These are phyloP conservation scores for Sonneratia caseolaris DNA, from an alignment of 345 rosid genomes.

Conservation along the genomic window DNA sequence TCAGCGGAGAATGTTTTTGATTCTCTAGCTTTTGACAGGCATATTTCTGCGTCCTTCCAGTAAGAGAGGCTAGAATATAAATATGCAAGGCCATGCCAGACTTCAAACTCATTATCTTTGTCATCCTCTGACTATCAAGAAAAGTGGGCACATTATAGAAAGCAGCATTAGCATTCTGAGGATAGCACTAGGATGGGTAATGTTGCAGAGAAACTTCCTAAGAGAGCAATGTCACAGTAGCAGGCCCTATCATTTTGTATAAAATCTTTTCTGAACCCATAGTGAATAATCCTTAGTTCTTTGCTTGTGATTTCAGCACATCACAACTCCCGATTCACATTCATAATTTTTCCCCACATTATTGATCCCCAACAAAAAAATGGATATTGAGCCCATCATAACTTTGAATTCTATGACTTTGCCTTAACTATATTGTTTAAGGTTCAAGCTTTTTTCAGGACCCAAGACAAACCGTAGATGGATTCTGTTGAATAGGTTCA, in stretches of 20 bases:
- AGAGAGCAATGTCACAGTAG: not conserved
- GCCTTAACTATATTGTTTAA: not conserved
- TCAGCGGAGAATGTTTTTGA: constrained; percentile 63
- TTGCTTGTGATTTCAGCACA: not conserved
- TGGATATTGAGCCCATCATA: not conserved
- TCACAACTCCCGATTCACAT: not conserved
- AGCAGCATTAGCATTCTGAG: not conserved
- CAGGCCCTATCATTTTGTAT: not conserved
- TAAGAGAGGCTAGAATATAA: constrained; percentile 72
- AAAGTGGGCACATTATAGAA: not conserved
- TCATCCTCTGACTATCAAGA: constrained; percentile 46
- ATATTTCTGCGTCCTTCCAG: constrained; percentile 89
- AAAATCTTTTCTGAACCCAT: not conserved
- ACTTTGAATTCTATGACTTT: not conserved
- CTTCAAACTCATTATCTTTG: constrained; percentile 72
- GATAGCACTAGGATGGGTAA: not conserved
- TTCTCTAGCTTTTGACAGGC: constrained; percentile 67
- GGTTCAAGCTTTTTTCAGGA: not conserved
- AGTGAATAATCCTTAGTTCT: not conserved
- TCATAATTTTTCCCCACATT: not conserved
- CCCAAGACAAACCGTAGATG: not conserved
- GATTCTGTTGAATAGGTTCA: not conserved
- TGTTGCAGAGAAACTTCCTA: not conserved
- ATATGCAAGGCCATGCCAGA: constrained; percentile 85
- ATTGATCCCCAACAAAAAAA: no score